phyloP scores from a whole-genome alignment of 176 grass and related monocot genomes.

The Carex parvula region DNA sequence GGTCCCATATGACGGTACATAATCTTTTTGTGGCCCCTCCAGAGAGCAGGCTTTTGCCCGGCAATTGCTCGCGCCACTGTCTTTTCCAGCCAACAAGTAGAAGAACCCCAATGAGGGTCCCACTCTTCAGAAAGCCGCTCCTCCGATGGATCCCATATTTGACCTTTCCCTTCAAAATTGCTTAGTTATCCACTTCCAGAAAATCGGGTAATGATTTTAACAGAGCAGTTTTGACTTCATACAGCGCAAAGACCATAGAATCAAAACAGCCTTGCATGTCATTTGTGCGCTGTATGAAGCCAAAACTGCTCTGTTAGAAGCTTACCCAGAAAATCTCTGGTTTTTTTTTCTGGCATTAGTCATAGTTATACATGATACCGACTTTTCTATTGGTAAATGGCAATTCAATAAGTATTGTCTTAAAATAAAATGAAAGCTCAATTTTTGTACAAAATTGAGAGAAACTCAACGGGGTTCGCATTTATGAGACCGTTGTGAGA shows the following conservation, averaged over 20 bases:
- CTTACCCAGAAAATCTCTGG: no score
- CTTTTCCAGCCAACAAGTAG: not conserved
- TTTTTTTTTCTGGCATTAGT: no score
- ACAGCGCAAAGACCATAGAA: no score
- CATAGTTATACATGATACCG: no score
- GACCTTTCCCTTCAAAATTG: not conserved
- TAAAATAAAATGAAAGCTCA: not conserved
- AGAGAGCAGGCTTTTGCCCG: not conserved
- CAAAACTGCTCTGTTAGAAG: no score
- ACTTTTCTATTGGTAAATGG: not conserved
- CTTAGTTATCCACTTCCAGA: no score
- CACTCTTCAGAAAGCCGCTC: slow-evolving; percentile 8
- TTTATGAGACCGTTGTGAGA: slow-evolving; percentile 18
- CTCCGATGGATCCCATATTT: slow-evolving; percentile 13
- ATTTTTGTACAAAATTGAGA: not conserved
- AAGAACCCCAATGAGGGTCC: not conserved
- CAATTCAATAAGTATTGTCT: not conserved
- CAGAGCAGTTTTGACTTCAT: no score
- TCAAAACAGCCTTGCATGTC: no score
- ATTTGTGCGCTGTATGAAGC: no score
- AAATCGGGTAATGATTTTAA: no score
- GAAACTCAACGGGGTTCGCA: not conserved
- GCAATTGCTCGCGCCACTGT: not conserved
- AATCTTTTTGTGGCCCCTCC: not conserved
- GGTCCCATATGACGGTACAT: not conserved